A percentile compares a stretch with the other conserved stretches of the same genome.
These are phyloP conservation scores for Pichia kluyveri DNA, from an alignment of 805 yeast genomes.

Conservation along the genomic window DNA sequence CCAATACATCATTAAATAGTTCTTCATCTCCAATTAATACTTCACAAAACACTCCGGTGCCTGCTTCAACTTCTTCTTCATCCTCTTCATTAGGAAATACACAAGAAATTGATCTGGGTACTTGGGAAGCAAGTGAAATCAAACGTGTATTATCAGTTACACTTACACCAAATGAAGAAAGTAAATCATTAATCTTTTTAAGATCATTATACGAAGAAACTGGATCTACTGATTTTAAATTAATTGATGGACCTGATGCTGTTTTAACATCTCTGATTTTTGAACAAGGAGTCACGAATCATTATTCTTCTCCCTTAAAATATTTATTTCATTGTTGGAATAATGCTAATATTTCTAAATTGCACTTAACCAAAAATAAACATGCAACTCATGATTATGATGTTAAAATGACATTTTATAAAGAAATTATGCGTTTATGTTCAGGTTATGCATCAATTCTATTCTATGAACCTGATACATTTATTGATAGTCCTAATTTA, in stretches of 20 bases:
- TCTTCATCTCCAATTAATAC: no score
- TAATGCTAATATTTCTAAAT: constrained; percentile 31
- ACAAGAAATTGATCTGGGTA: constrained; percentile 18
- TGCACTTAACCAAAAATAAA: constrained; percentile 35
- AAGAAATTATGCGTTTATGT: constrained; percentile 39
- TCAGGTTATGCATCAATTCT: constrained; percentile 59
- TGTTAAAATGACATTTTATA: constrained; percentile 32
- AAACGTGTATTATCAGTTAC: constrained; percentile 31
- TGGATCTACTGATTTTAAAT: constrained; percentile 12
- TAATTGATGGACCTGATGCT: constrained; percentile 35
- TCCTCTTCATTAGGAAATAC: neutral
- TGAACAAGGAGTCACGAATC: constrained; percentile 38
- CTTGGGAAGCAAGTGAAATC: constrained; percentile 35
- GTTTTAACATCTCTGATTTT: constrained; percentile 47
- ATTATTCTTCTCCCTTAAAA: constrained; percentile 29
- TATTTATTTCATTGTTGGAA: constrained; percentile 41
- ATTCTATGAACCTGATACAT: constrained; percentile 63
- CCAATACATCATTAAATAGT: neutral
- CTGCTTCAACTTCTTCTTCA: neutral
- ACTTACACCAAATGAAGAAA: constrained; percentile 18
- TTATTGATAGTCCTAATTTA: constrained; percentile 31
- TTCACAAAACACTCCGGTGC: neutral
- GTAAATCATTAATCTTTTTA: constrained; percentile 12
- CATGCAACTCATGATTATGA: constrained; percentile 19
- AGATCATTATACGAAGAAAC: constrained; percentile 19